Percentiles rank a stretch among this genome's conserved stretches.
These are phyloP conservation scores for Neofusicoccum parvum DNA, from an alignment of 2,329 filamentous ascomycete species.

Conservation along the genomic window DNA sequence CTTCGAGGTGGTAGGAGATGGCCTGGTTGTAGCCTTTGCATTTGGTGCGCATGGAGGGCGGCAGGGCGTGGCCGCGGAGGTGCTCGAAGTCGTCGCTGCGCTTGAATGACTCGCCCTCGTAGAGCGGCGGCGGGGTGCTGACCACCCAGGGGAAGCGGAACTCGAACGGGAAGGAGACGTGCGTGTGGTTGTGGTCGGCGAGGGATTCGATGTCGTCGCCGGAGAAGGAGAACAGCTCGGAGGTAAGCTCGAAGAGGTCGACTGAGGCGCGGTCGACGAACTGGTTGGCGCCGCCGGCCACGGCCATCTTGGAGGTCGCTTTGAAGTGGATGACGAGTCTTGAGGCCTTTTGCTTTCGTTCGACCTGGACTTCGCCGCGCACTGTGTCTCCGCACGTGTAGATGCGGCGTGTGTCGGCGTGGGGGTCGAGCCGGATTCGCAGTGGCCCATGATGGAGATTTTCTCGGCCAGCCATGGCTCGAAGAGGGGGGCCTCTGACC, in stretches of 20 bases:
- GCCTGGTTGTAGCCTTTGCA: background rate
- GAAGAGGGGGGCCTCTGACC: background rate
- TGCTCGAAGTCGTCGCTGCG: background rate
- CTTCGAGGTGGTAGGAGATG: background rate
- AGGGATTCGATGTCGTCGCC: background rate
- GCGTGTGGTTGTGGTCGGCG: background rate
- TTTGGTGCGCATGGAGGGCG: background rate
- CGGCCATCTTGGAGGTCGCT: background rate
- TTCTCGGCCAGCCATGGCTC: background rate
- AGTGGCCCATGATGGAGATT: background rate
- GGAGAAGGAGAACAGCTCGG: background rate
- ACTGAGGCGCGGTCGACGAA: background rate
- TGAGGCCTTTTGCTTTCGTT: background rate
- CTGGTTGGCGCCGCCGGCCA: background rate
- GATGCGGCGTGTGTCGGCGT: background rate
- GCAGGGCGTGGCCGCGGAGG: background rate
- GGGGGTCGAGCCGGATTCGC: background rate
- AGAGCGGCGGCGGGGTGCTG: background rate
- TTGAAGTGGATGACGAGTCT: background rate
- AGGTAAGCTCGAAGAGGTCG: background rate
- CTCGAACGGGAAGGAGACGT: background rate
- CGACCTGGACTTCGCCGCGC: background rate
- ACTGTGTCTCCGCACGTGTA: background rate
- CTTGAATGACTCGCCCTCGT: background rate
- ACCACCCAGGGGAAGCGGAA: background rate